Percentiles rank a stretch among this genome's conserved stretches.
phyloP scores from a whole-genome alignment of 148 eudicot genomes.

The Mesembryanthemum crystallinum region DNA sequence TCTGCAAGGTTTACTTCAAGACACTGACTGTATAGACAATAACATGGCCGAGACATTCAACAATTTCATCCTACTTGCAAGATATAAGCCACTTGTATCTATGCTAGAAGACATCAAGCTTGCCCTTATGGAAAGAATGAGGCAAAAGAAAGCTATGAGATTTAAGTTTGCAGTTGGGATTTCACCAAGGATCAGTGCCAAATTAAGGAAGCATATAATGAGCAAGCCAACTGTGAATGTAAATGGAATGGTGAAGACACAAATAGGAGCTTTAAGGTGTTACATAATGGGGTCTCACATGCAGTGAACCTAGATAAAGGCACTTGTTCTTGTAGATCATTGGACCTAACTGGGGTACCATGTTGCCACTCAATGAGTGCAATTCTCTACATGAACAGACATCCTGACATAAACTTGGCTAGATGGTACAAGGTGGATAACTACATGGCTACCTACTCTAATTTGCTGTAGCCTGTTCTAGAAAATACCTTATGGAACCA shows the following conservation, averaged over 20 bases:
- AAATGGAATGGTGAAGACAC: not conserved
- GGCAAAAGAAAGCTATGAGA: not conserved
- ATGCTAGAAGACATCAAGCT: not conserved
- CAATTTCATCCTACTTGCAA: not conserved
- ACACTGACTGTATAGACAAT: not conserved
- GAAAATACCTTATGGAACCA: no score
- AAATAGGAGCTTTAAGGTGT: not conserved
- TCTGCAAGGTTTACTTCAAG: not conserved
- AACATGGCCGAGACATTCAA: not conserved
- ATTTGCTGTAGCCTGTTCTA: no score
- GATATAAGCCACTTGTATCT: not conserved
- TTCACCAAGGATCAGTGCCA: not conserved
- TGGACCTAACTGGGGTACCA: no score
- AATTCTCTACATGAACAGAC: no score
- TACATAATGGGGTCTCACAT: no score
- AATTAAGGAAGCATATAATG: not conserved
- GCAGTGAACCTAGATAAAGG: no score
- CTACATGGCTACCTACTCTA: no score
- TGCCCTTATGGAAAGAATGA: not conserved
- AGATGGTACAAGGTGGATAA: no score
- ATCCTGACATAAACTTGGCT: no score
- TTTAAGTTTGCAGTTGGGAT: not conserved
- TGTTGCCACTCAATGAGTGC: no score
- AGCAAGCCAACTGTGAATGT: not conserved
- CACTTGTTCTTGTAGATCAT: no score